Percentiles rank a stretch among this genome's conserved stretches.
phyloP scores from a whole-genome alignment of 1,139 yeast species.

The Hemisphaericaspora xylanilytica region DNA sequence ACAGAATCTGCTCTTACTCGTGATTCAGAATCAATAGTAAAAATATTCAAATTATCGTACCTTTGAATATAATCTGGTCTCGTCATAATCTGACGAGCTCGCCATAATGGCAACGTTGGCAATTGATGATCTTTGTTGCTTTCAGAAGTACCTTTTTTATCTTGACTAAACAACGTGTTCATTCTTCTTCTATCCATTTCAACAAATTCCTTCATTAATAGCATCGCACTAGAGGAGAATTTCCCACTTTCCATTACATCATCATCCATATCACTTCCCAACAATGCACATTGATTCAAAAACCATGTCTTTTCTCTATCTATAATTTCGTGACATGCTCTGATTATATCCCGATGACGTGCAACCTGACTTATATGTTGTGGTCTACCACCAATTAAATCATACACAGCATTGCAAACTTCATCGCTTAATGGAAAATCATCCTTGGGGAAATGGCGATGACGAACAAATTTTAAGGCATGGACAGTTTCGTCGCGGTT shows the following conservation, averaged over 20 bases:
- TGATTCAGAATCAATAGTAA: conserved; percentile 73
- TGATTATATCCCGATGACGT: conserved; percentile 56
- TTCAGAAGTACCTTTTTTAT: too few relatives aligned
- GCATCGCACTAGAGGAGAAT: conserved; percentile 74
- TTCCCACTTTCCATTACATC: conserved; percentile 88
- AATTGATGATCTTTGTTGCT: conserved; percentile 54
- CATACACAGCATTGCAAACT: conserved; percentile 56
- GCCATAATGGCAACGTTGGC: conserved; percentile 79
- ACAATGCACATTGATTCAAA: conserved; percentile 73
- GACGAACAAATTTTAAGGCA: conserved; percentile 56
- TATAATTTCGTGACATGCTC: conserved; percentile 67
- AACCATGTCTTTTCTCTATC: conserved; percentile 87
- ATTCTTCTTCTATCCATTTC: conserved; percentile 53
- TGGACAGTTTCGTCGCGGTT: conserved; percentile 53
- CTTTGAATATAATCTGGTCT: conserved; percentile 75
- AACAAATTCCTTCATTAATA: conserved; percentile 69
- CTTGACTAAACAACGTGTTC: conserved; percentile 30
- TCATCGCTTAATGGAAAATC: conserved; percentile 35
- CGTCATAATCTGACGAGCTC: conserved; percentile 83
- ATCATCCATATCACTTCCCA: conserved; percentile 81
- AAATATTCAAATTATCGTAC: conserved; percentile 73
- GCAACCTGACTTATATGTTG: conserved; percentile 80
- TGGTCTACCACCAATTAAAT: conserved; percentile 79
- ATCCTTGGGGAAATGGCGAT: conserved; percentile 35
- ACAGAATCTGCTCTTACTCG: conserved; percentile 78